A percentile compares a stretch with the other conserved stretches of the same genome.
phyloP scores from a whole-genome alignment of 2,329 filamentous ascomycete species.

The Botrytis elliptica region DNA sequence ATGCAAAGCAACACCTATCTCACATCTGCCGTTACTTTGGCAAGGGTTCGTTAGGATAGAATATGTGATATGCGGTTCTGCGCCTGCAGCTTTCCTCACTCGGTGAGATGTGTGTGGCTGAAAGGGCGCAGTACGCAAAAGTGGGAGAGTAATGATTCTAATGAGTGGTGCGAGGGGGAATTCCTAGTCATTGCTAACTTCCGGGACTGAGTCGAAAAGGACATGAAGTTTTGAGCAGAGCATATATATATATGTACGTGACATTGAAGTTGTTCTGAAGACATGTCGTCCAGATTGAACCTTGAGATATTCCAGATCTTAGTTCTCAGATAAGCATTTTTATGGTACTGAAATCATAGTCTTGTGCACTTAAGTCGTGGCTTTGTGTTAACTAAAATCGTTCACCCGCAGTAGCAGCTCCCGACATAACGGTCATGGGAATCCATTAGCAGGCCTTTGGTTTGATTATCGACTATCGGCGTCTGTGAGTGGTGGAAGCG shows the following conservation, averaged over 20 bases:
- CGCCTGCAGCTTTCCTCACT: conserved; percentile 21
- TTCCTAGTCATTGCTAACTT: background rate
- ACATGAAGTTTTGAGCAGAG: background rate
- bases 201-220: background rate
- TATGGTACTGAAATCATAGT: conserved; percentile 16
- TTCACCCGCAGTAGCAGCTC: conserved; percentile 23
- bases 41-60: conserved; percentile 13
- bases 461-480: background rate
- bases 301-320: conserved; percentile 20
- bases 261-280: background rate
- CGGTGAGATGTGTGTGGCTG: conserved; percentile 22
- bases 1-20: conserved; percentile 15
- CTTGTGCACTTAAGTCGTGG: conserved; percentile 20
- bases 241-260: background rate
- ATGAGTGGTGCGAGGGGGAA: background rate
- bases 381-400: conserved; percentile 21
- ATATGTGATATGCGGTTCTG: conserved; percentile 19
- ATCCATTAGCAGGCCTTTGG: conserved; percentile 18
- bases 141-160: conserved; percentile 9
- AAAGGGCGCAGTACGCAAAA: conserved; percentile 15
- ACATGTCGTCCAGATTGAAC: conserved; percentile 20
- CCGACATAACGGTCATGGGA: conserved; percentile 23
- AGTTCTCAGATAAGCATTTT: conserved; percentile 20
- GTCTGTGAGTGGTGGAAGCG: conserved; percentile 17
- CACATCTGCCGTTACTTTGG: conserved; percentile 1